Percentiles rank a stretch among this genome's conserved stretches.
These are phyloP conservation scores for Eucommia ulmoides DNA, from an alignment of 257 asterid genomes.

Conservation along the genomic window DNA sequence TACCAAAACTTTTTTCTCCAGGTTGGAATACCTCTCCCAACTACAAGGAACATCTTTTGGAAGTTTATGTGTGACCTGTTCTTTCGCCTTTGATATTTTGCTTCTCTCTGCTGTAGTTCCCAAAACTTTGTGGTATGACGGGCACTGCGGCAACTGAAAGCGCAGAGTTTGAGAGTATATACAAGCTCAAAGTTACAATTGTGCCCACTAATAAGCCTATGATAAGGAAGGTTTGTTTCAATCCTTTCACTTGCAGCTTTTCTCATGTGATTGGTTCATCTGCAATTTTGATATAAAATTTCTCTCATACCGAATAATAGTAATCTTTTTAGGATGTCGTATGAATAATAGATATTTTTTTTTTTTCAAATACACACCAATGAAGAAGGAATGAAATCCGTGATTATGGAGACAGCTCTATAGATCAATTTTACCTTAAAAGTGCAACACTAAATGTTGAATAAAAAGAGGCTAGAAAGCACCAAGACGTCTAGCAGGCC, in stretches of 20 bases:
- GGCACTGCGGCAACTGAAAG: conserved; percentile 99
- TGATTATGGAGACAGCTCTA: no score
- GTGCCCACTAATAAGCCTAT: conserved; percentile 98
- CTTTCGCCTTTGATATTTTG: conserved; percentile 16
- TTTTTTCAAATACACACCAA: no score
- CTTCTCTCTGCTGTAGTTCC: conserved; percentile 51
- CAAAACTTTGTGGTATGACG: conserved; percentile 99
- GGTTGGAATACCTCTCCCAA: conserved; percentile 35
- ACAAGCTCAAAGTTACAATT: conserved; percentile 94
- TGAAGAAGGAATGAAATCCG: no score
- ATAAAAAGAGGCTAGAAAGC: no score
- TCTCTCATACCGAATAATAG: no score
- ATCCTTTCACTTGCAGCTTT: conserved; percentile 7
- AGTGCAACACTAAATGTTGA: no score
- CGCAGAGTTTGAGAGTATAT: conserved; percentile 93
- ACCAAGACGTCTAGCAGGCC: no score
- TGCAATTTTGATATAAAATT: no score
- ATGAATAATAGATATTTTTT: no score
- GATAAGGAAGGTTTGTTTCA: conserved; percentile 74
- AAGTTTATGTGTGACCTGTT: conserved; percentile 8
- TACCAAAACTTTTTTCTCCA: conserved; percentile 99
- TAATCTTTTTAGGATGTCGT: no score
- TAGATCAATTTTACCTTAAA: no score
- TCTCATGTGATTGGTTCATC: not conserved
- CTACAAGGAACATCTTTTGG: conserved; percentile 4